Evolutionary conservation across 2,329 filamentous ascomycete genomes (phyloP).

Genomic region (Dichotomopilus funicola): DNA sequence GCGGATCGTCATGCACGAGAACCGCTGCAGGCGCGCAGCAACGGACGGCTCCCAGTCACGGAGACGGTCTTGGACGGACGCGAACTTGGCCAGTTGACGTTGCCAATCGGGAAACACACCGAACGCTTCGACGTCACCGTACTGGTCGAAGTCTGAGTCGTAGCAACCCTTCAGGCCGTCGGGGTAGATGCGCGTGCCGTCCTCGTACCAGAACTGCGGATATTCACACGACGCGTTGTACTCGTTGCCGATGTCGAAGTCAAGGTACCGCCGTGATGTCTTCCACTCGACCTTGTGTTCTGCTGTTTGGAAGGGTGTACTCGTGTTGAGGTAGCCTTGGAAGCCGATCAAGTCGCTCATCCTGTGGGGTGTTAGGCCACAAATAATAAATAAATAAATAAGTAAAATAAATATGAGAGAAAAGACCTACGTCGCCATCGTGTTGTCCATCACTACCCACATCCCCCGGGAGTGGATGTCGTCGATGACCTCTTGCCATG

Average conservation of each 20-base stretch:
- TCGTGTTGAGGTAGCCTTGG: conserved; percentile 51
- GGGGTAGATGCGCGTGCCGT: conserved; percentile 36
- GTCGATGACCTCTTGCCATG: conserved; percentile 51
- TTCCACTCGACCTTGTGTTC: conserved; percentile 57
- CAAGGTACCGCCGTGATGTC: conserved; percentile 45
- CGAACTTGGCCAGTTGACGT: conserved; percentile 59
- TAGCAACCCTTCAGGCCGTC: conserved; percentile 50
- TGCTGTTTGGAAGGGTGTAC: conserved; percentile 46
- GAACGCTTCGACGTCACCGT: conserved; percentile 57
- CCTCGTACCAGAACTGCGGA: conserved; percentile 56
- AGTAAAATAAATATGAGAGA: conserved; percentile 6
- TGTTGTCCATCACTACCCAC: conserved; percentile 62
- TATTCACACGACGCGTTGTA: conserved; percentile 51
- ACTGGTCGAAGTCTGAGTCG: conserved; percentile 58
- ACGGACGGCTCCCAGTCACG: conserved; percentile 57
- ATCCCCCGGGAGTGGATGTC: conserved; percentile 57
- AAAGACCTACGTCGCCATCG: conserved; percentile 51
- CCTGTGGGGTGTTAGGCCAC: conserved; percentile 23
- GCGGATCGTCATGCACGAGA: conserved; percentile 57
- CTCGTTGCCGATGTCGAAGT: conserved; percentile 47
- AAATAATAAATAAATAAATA: neutral
- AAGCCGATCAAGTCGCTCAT: conserved; percentile 59
- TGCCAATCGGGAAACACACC: conserved; percentile 58
- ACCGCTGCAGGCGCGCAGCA: conserved; percentile 49
- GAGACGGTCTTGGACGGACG: conserved; percentile 60